Evolutionary conservation across 371 early-diverging fungal genomes (phyloP).

Genomic region (Dinochytrium kinnereticum): DNA sequence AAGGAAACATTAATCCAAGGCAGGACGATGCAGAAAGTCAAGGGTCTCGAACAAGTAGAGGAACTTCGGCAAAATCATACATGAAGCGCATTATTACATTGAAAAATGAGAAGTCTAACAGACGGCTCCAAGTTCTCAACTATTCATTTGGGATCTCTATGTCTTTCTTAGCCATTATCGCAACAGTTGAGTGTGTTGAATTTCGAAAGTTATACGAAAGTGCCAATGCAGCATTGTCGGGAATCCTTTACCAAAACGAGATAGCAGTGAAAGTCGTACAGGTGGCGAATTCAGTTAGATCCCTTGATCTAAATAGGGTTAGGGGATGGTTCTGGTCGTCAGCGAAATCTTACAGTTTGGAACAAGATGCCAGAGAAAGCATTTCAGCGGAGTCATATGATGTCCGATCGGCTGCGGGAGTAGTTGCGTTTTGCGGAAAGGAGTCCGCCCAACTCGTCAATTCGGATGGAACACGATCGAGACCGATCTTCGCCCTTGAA

Average conservation of each 20-base stretch:
- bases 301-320: slow-evolving; percentile 9
- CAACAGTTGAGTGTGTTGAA: slow-evolving; percentile 11
- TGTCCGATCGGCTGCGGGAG: not conserved
- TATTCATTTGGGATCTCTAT: not conserved
- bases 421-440: not conserved
- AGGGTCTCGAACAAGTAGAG: not conserved
- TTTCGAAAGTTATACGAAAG: not conserved
- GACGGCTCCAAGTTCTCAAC: slow-evolving; percentile 24
- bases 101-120: slow-evolving; percentile 25
- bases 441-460: not conserved
- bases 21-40: slow-evolving; percentile 6
- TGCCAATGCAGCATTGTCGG: not conserved
- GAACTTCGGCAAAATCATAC: not conserved
- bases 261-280: not conserved
- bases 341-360: not conserved
- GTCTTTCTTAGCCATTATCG: slow-evolving; percentile 13
- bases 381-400: slow-evolving; percentile 21
- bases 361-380: not conserved
- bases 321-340: not conserved
- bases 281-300: slow-evolving; percentile 19
- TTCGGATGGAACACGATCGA: not conserved
- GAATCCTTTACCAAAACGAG: not conserved
- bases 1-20: too few relatives aligned
- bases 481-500: not conserved
- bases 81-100: slow-evolving; percentile 24